A percentile compares a stretch with the other conserved stretches of the same genome.
Conservation (phyloP, 495 filamentous ascomycete genomes). For the Penicillium simplicissimum region DNA sequence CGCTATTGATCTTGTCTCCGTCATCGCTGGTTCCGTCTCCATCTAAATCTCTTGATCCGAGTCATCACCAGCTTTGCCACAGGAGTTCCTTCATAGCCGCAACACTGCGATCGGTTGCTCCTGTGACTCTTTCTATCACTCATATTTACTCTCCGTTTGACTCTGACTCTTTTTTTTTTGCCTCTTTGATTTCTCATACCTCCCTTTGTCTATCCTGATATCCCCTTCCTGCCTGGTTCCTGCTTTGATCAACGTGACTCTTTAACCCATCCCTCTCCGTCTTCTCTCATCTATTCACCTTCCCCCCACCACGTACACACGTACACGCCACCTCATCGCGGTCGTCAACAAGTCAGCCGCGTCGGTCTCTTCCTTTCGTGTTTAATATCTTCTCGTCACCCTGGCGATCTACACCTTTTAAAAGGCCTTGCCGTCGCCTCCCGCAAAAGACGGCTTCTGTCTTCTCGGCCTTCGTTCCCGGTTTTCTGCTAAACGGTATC, state of each 20-base stretch:
- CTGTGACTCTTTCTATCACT: conserved; percentile 5
- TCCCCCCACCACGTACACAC: not conserved
- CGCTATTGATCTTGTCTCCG: conserved; percentile 24
- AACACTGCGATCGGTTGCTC: conserved; percentile 30
- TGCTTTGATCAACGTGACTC: not conserved
- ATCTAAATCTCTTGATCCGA: conserved; percentile 17
- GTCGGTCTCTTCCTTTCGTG: conserved; percentile 5
- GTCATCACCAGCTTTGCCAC: conserved; percentile 23
- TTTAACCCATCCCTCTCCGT: not conserved
- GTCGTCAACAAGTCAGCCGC: conserved; percentile 1
- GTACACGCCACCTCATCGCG: conserved; percentile 1
- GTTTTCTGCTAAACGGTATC: conserved; percentile 49
- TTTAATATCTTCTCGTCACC: conserved; percentile 20
- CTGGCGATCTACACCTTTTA: conserved; percentile 39
- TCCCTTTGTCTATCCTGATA: conserved; percentile 7
- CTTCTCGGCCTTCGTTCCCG: conserved; percentile 50
- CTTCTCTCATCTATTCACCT: not conserved
- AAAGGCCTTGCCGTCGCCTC: conserved; percentile 52
- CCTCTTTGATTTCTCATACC: conserved; percentile 4
- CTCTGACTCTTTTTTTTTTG: conserved; percentile 1
- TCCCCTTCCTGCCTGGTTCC: not conserved
- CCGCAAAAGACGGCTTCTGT: conserved; percentile 46
- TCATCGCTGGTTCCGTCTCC: conserved; percentile 24
- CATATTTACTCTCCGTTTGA: not conserved
- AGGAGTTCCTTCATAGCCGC: conserved; percentile 20